These are phyloP conservation scores for Thalassiosira hispida DNA, from an alignment of 352 stramenopile genomes.

Conservation along the genomic window DNA sequence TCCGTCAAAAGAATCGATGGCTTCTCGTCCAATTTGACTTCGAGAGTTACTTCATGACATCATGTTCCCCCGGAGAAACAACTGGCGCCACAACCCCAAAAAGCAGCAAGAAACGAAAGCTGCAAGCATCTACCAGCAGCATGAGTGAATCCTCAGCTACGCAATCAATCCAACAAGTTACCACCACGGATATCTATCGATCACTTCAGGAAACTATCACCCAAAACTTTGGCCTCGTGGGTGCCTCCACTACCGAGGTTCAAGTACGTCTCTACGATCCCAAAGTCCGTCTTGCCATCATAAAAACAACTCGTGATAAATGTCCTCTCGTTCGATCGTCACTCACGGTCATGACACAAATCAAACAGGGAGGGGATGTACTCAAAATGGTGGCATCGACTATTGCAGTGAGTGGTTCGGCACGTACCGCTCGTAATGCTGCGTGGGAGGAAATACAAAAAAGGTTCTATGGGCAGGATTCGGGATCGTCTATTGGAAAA, in stretches of 20 bases:
- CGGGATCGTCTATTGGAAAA: background rate
- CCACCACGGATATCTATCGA: slow-evolving; percentile 37
- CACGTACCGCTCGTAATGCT: slow-evolving; percentile 58
- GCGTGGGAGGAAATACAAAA: slow-evolving; percentile 48
- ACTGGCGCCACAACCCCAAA: background rate
- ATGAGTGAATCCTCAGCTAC: background rate
- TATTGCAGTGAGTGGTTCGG: slow-evolving; percentile 60
- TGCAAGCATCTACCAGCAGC: slow-evolving; percentile 15
- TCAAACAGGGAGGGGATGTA: slow-evolving; percentile 25
- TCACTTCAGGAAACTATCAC: slow-evolving; percentile 40
- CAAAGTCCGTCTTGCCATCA: slow-evolving; percentile 52
- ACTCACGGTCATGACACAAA: slow-evolving; percentile 55
- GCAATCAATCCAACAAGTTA: slow-evolving; percentile 37
- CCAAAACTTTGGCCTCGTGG: slow-evolving; percentile 40
- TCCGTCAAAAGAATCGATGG: slow-evolving; percentile 73
- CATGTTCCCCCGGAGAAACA: slow-evolving; percentile 5
- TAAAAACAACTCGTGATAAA: slow-evolving; percentile 63
- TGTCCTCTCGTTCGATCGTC: slow-evolving; percentile 52
- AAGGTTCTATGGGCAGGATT: slow-evolving; percentile 31
- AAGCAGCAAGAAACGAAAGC: slow-evolving; percentile 40
- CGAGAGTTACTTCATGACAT: slow-evolving; percentile 26
- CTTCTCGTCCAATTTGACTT: slow-evolving; percentile 70
- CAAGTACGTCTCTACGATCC: slow-evolving; percentile 63
- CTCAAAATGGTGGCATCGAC: slow-evolving; percentile 53
- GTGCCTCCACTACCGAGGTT: slow-evolving; percentile 27